Conservation (phyloP, 306 rosid genomes). For the Mucuna pruriens region DNA sequence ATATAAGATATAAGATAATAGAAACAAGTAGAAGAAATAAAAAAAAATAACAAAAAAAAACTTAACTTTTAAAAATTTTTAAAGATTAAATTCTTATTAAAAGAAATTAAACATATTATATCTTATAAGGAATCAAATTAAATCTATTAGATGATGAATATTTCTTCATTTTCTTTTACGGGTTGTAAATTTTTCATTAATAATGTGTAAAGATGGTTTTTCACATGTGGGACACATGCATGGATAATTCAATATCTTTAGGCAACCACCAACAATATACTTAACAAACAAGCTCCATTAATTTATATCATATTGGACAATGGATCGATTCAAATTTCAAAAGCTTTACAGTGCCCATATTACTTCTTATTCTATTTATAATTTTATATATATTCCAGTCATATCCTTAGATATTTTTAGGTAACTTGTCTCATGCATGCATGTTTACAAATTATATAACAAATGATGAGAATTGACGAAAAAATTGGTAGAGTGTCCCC, state of each 20-base stretch:
- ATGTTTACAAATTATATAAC: neutral
- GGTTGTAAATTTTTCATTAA: no score
- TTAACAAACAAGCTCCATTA: neutral
- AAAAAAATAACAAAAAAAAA: no score
- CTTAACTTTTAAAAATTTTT: no score
- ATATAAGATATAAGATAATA: no score
- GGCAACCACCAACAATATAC: conserved; percentile 5
- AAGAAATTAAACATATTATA: no score
- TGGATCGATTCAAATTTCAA: conserved; percentile 15
- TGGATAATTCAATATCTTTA: neutral
- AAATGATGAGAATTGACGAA: neutral
- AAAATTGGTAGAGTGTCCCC: conserved; percentile 4
- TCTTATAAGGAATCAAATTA: no score
- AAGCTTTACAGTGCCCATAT: neutral
- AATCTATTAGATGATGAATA: no score
- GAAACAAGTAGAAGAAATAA: no score
- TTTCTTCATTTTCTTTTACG: no score
- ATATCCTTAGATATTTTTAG: neutral
- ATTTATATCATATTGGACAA: neutral
- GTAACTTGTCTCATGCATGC: conserved; percentile 15
- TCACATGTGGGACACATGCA: neutral
- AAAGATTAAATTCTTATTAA: no score
- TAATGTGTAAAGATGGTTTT: no score
- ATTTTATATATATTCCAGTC: neutral
- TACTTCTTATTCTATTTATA: neutral